These are phyloP conservation scores for Picea abies DNA, from an alignment of 83 land plant genomes.

Conservation along the genomic window DNA sequence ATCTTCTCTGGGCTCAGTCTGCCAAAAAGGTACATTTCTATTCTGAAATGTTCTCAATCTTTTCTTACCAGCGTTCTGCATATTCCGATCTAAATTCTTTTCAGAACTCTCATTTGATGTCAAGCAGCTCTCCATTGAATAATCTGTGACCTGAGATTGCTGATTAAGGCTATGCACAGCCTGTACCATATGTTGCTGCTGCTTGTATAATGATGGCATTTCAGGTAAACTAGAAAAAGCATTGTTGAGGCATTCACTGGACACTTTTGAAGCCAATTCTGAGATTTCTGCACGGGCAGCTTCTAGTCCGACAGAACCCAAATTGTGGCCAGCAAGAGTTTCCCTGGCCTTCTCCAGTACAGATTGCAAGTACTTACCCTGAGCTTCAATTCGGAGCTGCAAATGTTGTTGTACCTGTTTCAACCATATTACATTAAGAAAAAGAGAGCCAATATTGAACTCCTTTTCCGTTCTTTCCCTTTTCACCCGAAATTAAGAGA, in stretches of 20 bases:
- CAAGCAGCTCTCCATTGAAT: slow-evolving; percentile 61
- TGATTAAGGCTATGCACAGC: slow-evolving; percentile 11
- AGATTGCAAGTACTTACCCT: slow-evolving; percentile 71
- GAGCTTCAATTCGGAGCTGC: slow-evolving; percentile 79
- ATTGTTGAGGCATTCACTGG: slow-evolving; percentile 35
- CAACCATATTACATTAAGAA: slow-evolving; percentile 4
- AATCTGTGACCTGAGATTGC: slow-evolving; percentile 37
- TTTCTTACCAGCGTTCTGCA: slow-evolving; percentile 17
- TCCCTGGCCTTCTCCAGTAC: slow-evolving; percentile 74
- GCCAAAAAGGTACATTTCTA: slow-evolving; percentile 5
- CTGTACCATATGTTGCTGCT: slow-evolving; percentile 26
- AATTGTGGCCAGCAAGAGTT: slow-evolving; percentile 51
- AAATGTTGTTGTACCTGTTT: slow-evolving; percentile 73
- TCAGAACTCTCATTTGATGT: slow-evolving; percentile 56
- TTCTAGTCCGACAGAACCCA: slow-evolving; percentile 47
- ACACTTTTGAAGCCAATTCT: slow-evolving; percentile 55
- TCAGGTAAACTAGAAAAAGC: slow-evolving; percentile 38
- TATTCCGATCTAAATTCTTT: slow-evolving; percentile 31
- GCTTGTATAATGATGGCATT: slow-evolving; percentile 24
- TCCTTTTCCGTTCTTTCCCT: neutral
- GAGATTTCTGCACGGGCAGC: slow-evolving; percentile 58
- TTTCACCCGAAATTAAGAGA: neutral
- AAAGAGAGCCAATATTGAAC: neutral
- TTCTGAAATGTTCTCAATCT: neutral
- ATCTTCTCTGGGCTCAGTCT: slow-evolving; percentile 15